Conservation (phyloP, 768 basidiomycete species). For the Mycena rosella region DNA sequence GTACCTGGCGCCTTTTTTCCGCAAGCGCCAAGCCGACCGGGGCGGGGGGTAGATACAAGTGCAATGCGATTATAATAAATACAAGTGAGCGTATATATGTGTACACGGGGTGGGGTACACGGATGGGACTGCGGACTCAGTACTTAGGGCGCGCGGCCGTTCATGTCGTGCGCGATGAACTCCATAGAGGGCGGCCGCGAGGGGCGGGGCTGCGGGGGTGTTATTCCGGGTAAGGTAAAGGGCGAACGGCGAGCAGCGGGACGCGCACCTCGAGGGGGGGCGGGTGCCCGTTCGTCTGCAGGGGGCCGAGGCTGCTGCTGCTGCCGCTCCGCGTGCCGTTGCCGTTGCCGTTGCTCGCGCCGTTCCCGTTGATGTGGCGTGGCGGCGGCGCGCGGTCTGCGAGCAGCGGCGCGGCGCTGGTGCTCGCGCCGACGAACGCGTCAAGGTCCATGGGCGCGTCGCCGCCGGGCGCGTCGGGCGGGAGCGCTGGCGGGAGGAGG, state of each 20-base stretch:
- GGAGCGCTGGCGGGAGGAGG: conserved; percentile 12
- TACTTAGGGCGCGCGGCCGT: conserved; percentile 28
- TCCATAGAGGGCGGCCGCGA: conserved; percentile 30
- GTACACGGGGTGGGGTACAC: not conserved
- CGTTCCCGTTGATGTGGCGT: conserved; percentile 27
- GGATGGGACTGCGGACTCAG: too few relatives aligned
- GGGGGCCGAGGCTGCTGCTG: conserved; percentile 12
- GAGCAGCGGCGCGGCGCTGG: conserved; percentile 9
- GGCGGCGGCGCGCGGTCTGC: conserved; percentile 12
- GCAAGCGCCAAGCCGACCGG: not conserved
- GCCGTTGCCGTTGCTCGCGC: not conserved
- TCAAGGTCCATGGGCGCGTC: conserved; percentile 19
- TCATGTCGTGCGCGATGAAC: conserved; percentile 33
- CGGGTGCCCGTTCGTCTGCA: conserved; percentile 26
- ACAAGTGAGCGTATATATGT: not conserved
- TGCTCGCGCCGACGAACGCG: conserved; percentile 20
- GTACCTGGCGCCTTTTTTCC: too few relatives aligned
- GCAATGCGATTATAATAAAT: conserved; percentile 1
- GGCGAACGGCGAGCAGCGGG: not conserved
- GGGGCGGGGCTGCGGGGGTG: not conserved
- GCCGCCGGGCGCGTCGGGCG: not conserved
- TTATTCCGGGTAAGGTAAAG: too few relatives aligned
- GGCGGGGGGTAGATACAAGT: not conserved
- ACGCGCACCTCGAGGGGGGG: conserved; percentile 17
- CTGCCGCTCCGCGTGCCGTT: conserved; percentile 20